Base-by-base conservation (phyloP, 2,329 filamentous ascomycete genomes). In the Calonectria pteridis region DNA sequence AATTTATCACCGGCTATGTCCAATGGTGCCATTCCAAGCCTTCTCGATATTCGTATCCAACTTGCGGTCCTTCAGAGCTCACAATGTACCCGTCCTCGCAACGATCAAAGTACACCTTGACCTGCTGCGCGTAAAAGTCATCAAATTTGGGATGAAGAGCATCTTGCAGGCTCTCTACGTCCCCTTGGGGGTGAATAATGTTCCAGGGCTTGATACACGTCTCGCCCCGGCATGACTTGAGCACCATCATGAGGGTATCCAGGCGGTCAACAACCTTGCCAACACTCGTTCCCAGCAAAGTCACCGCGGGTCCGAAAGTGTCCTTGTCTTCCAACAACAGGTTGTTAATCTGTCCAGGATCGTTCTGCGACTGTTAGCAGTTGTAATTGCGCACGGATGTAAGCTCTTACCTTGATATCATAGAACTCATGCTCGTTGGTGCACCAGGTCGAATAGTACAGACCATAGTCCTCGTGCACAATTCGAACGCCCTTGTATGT, bases 361-460 rank as follows among this genome's bases (percentile, higher is more conserved):
- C 90, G 31, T 84, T 84, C 88, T 91, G 50, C 29, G 5, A 20
- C 3, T 10, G 55, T 80, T 13, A 76, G 72, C 11, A 58, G 71
- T 9, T 23, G 46, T 16, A n/a, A 10, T n/a, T n/a, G 55, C 37
- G 63, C 31, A 9, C 10, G 33, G 2, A 20, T 28, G 5, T 31
- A 4, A 11, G 4, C 6, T 62, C 78, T 10, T 73, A 79, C 90
- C 78, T 85, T 88, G 49, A 93, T 78, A 74, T 94, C 88, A 79
- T 94, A 94, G 2, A 93, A 86, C 80, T 94, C 92, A 69, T 91
- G 89, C 78, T 93, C 92, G 66, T 91, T 91, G 18, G 84, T 93
- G 79, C 93, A 94, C 92, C 92, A 94, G 0, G 93, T 91, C 0
- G 91, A 88, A 77, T 94, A 94, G 74, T 91, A 91, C 6, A 94